These are phyloP conservation scores for Xerophyta viscosa DNA, from an alignment of 106 monocot genomes.

Conservation along the genomic window DNA sequence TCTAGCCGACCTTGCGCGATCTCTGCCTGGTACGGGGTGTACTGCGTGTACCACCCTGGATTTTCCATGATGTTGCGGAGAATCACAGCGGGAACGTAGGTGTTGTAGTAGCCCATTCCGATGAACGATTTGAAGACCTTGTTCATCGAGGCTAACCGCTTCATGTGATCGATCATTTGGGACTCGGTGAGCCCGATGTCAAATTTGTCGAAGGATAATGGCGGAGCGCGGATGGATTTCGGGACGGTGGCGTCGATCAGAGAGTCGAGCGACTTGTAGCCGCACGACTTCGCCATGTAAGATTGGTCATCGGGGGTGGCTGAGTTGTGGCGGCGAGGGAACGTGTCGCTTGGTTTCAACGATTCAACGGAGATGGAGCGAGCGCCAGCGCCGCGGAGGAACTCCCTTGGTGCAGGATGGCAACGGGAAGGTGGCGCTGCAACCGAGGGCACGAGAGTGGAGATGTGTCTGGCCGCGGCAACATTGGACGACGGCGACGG, in stretches of 20 bases:
- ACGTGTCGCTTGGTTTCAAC: constrained; percentile 80
- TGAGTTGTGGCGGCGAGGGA: constrained; percentile 98
- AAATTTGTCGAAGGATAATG: constrained; percentile 59
- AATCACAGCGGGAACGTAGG: constrained; percentile 84
- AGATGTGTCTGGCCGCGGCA: constrained; percentile 23
- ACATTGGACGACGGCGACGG: constrained; percentile 18
- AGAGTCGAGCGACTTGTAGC: constrained; percentile 52
- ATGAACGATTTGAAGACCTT: constrained; percentile 82
- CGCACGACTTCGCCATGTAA: constrained; percentile 53
- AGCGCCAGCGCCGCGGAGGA: constrained; percentile 8
- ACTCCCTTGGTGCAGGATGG: background rate
- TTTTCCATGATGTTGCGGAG: constrained; percentile 98
- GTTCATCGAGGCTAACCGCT: constrained; percentile 71
- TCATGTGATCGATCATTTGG: constrained; percentile 90
- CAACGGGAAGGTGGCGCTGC: constrained; percentile 1
- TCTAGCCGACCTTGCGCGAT: constrained; percentile 96
- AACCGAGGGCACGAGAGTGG: constrained; percentile 22
- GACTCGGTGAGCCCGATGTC: constrained; percentile 78
- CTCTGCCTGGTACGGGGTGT: constrained; percentile 99
- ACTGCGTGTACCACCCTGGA: constrained; percentile 98
- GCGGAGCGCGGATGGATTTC: constrained; percentile 49
- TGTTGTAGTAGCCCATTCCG: constrained; percentile 95
- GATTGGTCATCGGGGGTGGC: constrained; percentile 65
- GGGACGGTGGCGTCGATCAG: constrained; percentile 97
- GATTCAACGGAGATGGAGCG: constrained; percentile 58